Evolutionary conservation across 495 filamentous ascomycete species (phyloP).

Genomic region (Cudoniella acicularis): DNA sequence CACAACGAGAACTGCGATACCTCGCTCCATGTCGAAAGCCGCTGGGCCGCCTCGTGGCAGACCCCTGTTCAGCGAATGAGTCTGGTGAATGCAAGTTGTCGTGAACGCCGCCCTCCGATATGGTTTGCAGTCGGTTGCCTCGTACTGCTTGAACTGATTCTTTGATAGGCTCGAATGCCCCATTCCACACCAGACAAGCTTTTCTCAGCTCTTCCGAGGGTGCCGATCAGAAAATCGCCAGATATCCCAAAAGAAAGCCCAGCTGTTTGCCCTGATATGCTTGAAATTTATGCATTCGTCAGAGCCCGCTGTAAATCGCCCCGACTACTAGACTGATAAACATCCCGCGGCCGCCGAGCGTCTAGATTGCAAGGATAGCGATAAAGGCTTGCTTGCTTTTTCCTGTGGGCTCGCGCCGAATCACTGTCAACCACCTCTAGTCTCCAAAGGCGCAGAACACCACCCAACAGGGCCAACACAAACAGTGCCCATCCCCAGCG

Average conservation of each 20-base stretch:
- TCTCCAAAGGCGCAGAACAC: not conserved
- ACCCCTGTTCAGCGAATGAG: not conserved
- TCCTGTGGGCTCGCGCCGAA: not conserved
- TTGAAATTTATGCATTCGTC: not conserved
- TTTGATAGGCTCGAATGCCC: too few relatives aligned
- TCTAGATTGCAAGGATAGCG: slow-evolving; percentile 14
- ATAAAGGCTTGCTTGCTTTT: slow-evolving; percentile 14
- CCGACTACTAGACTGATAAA: too few relatives aligned
- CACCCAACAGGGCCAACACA: too few relatives aligned
- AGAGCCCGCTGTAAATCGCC: not conserved
- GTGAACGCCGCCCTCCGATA: too few relatives aligned
- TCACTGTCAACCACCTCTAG: not conserved
- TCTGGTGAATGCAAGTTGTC: too few relatives aligned
- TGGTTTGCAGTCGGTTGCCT: too few relatives aligned
- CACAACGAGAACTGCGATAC: not conserved
- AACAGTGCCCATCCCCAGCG: too few relatives aligned
- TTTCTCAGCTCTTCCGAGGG: not conserved
- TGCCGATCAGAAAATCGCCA: not conserved
- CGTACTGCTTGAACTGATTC: too few relatives aligned
- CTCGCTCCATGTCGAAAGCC: slow-evolving; percentile 5
- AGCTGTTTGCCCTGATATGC: not conserved
- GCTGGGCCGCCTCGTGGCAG: slow-evolving; percentile 18
- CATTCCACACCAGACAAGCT: not conserved
- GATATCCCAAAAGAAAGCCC: too few relatives aligned
- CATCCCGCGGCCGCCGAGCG: slow-evolving; percentile 7